These are phyloP conservation scores for Crocinoboletus sp. DNA, from an alignment of 1,284 basidiomycete genomes.

Conservation along the genomic window DNA sequence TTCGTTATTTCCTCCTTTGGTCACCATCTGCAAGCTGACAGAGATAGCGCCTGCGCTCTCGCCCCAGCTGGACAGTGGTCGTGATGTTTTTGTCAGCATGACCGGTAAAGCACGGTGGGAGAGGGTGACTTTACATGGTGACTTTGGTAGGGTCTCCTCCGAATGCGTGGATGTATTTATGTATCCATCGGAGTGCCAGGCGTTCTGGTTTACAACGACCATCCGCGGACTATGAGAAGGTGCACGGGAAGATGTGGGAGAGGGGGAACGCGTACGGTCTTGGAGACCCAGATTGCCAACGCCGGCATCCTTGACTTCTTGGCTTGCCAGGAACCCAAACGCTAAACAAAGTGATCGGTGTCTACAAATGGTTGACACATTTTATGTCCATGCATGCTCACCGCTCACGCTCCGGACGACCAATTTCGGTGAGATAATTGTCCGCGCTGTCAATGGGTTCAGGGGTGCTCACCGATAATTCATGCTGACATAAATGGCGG, in stretches of 20 bases:
- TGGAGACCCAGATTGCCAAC: conserved; percentile 51
- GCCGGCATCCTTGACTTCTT: conserved; percentile 47
- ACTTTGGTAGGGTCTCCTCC: conserved; percentile 44
- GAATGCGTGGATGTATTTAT: conserved; percentile 43
- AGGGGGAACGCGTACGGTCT: conserved; percentile 39
- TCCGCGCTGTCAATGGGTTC: neutral
- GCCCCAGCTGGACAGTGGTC: conserved; percentile 18
- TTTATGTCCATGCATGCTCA: conserved; percentile 23
- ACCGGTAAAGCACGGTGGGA: neutral
- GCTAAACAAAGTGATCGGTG: conserved; percentile 17
- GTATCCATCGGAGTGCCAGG: conserved; percentile 45
- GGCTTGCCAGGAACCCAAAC: conserved; percentile 47
- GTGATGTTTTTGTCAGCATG: neutral
- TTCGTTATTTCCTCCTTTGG: conserved; percentile 21
- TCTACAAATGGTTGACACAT: conserved; percentile 28
- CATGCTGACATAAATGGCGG: conserved; percentile 34
- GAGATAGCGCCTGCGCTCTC: conserved; percentile 33
- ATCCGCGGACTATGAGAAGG: neutral
- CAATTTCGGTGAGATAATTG: neutral
- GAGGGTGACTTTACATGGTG: conserved; percentile 29
- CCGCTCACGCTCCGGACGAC: conserved; percentile 16
- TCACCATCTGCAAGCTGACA: conserved; percentile 28
- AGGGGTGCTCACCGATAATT: conserved; percentile 32
- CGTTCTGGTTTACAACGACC: conserved; percentile 29
- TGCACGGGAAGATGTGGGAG: neutral